Conservation (phyloP, 495 filamentous ascomycete species). For the Cercophora sp. region DNA sequence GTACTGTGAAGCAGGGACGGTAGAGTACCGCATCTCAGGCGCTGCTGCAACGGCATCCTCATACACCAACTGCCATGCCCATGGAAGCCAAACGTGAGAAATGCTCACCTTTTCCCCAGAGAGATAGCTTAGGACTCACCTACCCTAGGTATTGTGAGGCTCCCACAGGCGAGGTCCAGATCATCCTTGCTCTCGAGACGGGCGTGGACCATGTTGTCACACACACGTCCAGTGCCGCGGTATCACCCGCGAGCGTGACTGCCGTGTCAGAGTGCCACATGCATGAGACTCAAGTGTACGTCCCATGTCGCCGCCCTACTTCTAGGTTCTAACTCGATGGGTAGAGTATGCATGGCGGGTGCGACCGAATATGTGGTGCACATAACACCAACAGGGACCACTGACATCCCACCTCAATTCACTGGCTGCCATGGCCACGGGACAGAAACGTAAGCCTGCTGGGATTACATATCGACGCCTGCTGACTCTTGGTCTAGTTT, state of each 20-base stretch:
- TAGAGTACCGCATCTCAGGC: slow-evolving; percentile 16
- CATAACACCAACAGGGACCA: slow-evolving; percentile 12
- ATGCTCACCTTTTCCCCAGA: background rate
- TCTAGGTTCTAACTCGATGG: background rate
- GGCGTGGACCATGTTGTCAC: background rate
- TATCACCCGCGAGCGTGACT: slow-evolving; percentile 1
- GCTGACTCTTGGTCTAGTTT: slow-evolving; percentile 15
- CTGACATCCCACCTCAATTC: slow-evolving; percentile 15
- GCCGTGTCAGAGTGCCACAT: slow-evolving; percentile 8
- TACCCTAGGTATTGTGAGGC: slow-evolving; percentile 8
- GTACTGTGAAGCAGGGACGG: slow-evolving; percentile 13
- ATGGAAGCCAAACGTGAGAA: slow-evolving; percentile 14
- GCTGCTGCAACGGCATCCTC: slow-evolving; percentile 9
- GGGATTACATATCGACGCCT: background rate
- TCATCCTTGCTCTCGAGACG: slow-evolving; percentile 5
- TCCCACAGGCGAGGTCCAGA: slow-evolving; percentile 5
- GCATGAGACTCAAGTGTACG: background rate
- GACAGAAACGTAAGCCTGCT: slow-evolving; percentile 11
- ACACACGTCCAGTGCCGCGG: background rate
- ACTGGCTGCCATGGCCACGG: slow-evolving; percentile 24
- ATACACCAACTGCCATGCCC: slow-evolving; percentile 13
- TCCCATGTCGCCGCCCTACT: background rate
- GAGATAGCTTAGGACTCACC: background rate
- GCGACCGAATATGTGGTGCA: slow-evolving; percentile 12
- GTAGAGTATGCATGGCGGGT: slow-evolving; percentile 18